A percentile compares a stretch with the other conserved stretches of the same genome.
phyloP scores from a whole-genome alignment of 257 asterid genomes.

The Vinca minor region DNA sequence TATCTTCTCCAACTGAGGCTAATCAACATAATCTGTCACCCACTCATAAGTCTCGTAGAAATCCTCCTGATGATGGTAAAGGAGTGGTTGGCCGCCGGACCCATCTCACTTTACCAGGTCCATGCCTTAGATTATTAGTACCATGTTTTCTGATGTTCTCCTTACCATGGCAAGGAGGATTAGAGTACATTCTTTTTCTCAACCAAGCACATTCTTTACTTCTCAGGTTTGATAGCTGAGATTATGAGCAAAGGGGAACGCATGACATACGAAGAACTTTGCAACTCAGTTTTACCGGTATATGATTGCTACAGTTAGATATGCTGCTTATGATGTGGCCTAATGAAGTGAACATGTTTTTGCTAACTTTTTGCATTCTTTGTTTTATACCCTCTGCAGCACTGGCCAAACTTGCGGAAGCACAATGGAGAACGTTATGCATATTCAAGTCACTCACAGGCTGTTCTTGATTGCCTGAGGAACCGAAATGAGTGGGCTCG shows the following conservation, averaged over 20 bases:
- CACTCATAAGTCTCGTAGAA: constrained; percentile 40
- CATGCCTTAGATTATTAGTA: constrained; percentile 14
- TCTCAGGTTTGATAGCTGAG: constrained; percentile 82
- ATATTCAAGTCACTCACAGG: constrained; percentile 91
- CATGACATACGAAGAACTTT: constrained; percentile 80
- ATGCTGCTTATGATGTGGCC: not conserved
- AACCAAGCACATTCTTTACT: not conserved
- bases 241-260: constrained; percentile 87
- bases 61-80: constrained; percentile 52
- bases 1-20: constrained; percentile 49
- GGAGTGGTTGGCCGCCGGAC: constrained; percentile 40
- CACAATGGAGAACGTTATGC: constrained; percentile 96
- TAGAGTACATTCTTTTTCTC: not conserved
- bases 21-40: constrained; percentile 42
- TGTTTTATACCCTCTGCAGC: constrained; percentile 35
- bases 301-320: constrained; percentile 27
- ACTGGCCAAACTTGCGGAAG: constrained; percentile 92
- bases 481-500: constrained; percentile 96
- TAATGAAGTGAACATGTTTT: not conserved
- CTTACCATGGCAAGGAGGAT: not conserved
- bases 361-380: constrained; percentile 6
- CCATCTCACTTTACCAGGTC: constrained; percentile 79
- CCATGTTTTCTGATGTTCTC: not conserved
- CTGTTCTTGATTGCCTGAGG: constrained; percentile 94
- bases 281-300: constrained; percentile 88